These are phyloP conservation scores for Malus sieversii DNA, from an alignment of 306 rosid species.

Conservation along the genomic window DNA sequence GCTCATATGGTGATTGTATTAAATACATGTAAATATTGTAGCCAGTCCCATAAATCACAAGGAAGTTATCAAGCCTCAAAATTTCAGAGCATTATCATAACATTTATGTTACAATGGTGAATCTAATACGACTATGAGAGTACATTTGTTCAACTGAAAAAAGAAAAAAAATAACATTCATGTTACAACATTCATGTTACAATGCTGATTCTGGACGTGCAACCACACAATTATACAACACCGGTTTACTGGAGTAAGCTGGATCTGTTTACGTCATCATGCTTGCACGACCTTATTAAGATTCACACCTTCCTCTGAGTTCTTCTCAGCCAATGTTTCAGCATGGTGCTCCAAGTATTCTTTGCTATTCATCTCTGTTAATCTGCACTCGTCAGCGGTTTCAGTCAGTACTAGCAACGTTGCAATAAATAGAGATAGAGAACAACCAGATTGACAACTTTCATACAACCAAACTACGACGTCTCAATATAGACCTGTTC, in stretches of 20 bases:
- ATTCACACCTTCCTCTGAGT: background rate
- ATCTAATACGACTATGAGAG: background rate
- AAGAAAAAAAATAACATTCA: too few species aligned
- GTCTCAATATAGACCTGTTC: background rate
- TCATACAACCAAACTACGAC: background rate
- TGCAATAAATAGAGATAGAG: background rate
- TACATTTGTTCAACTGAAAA: background rate
- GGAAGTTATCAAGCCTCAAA: background rate
- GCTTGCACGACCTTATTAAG: background rate
- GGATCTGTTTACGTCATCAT: background rate
- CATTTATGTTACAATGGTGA: background rate
- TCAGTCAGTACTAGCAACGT: conserved; percentile 7
- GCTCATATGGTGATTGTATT: too few species aligned
- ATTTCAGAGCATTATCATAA: background rate
- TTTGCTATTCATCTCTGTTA: conserved; percentile 89
- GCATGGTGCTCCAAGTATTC: conserved; percentile 90
- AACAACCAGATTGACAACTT: background rate
- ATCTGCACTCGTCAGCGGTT: conserved; percentile 38
- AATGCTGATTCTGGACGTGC: background rate
- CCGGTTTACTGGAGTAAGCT: background rate
- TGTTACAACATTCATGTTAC: too few species aligned
- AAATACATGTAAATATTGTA: too few species aligned
- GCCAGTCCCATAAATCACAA: background rate
- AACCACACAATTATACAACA: background rate
- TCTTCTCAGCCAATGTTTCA: conserved; percentile 37